Conservation (phyloP, 148 eudicot genomes). For the Dianthus caryophyllus region DNA sequence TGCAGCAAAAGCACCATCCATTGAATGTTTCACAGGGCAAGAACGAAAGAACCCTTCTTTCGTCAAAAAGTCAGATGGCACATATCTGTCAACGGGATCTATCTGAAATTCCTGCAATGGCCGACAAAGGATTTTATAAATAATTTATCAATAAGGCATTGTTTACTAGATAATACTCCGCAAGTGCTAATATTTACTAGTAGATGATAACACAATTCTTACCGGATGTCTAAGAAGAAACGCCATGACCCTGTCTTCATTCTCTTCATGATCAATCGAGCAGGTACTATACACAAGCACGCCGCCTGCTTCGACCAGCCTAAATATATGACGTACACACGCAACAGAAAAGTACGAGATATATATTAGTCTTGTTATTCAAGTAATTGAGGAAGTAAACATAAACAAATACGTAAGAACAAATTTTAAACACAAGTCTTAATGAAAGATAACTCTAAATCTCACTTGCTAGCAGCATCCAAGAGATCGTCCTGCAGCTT, state of each 20-base stretch:
- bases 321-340: slow-evolving; percentile 20
- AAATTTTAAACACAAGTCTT: slow-evolving; percentile 2
- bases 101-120: slow-evolving; percentile 57
- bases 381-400: background rate
- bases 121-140: slow-evolving; percentile 7
- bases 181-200: background rate
- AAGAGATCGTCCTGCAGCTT: slow-evolving; percentile 76
- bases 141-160: background rate
- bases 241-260: slow-evolving; percentile 80
- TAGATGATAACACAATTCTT: slow-evolving; percentile 8
- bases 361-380: background rate
- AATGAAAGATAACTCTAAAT: slow-evolving; percentile 14
- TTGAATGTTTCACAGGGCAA: slow-evolving; percentile 73
- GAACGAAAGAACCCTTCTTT: slow-evolving; percentile 72
- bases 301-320: slow-evolving; percentile 83
- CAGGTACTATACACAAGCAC: slow-evolving; percentile 90
- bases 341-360: background rate
- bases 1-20: slow-evolving; percentile 98
- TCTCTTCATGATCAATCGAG: slow-evolving; percentile 90
- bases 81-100: slow-evolving; percentile 59
- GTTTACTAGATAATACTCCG: background rate
- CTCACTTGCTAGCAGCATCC: slow-evolving; percentile 83
- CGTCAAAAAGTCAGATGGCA: slow-evolving; percentile 53
- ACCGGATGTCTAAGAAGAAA: slow-evolving; percentile 82
- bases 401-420: background rate